Percentiles rank a stretch among this genome's conserved stretches.
These are phyloP conservation scores for Athelia psychrophila DNA, from an alignment of 1,284 basidiomycete genomes.

Conservation along the genomic window DNA sequence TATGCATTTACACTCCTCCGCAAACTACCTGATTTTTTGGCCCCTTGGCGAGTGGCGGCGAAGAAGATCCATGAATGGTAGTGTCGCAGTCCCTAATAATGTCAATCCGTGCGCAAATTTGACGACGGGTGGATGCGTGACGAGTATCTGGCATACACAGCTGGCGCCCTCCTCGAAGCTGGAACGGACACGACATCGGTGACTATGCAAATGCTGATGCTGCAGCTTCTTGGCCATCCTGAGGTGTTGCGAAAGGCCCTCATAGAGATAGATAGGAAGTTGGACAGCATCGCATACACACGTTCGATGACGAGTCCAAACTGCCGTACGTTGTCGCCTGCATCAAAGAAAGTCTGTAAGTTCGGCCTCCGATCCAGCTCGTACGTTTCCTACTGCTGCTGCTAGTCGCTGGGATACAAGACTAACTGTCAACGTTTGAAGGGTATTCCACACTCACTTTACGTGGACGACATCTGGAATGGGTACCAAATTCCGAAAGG, in stretches of 20 bases:
- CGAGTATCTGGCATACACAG: slow-evolving; percentile 15
- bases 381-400: too few relatives aligned
- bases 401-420: too few relatives aligned
- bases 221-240: slow-evolving; percentile 21
- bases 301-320: slow-evolving; percentile 21
- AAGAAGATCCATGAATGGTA: slow-evolving; percentile 14
- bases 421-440: too few relatives aligned
- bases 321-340: slow-evolving; percentile 26
- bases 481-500: too few relatives aligned
- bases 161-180: slow-evolving; percentile 8
- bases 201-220: slow-evolving; percentile 19
- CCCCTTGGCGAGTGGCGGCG: too few relatives aligned
- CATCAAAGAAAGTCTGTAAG: slow-evolving; percentile 26
- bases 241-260: slow-evolving; percentile 15
- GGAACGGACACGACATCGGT: slow-evolving; percentile 5
- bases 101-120: too few relatives aligned
- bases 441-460: slow-evolving; percentile 23
- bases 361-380: too few relatives aligned
- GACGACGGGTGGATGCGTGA: slow-evolving; percentile 16
- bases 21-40: too few relatives aligned
- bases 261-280: slow-evolving; percentile 24
- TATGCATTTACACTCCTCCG: too few relatives aligned
- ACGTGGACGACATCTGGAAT: slow-evolving; percentile 24
- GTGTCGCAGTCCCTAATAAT: too few relatives aligned
- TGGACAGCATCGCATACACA: slow-evolving; percentile 23